Evolutionary conservation across 345 rosid species (phyloP), one percentile per base, ranked within the genome.

Genomic region (Syzygium aqueum): DNA sequence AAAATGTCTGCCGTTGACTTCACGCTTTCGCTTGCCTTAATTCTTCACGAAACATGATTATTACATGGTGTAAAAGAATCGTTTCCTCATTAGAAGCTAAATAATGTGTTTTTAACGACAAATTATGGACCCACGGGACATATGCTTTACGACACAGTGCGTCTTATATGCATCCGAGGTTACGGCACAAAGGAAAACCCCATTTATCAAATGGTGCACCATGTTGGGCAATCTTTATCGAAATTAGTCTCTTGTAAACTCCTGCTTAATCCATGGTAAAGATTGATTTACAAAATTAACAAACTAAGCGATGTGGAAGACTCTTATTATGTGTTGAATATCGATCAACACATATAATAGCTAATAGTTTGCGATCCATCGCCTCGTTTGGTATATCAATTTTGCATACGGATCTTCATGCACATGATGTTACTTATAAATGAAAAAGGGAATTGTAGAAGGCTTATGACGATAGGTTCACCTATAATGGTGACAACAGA

Each of bases 11-110:
- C 73, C 73, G 37, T 61, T 61, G 73, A 61, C 73, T 61, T n/a
- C 73, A 61, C 73, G 73, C 73, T 61, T 61, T 61, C 73, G 37
- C 73, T n/a, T 61, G 73, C 73, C 37, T n/a, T 61, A 61, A 61
- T 61, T 61, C 73, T 61, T 61, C 73, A 61, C 37, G 4, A n/a
- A 61, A 61, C 73, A 61, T 61, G 73, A 61, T 61, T n/a, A n/a
- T 61, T 61, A 61, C 73, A 61, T 14, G 37, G 37, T 61, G 73
- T 61, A n/a, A 61, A 61, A 61, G 73, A 28, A 61, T 61, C 73
- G 73, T 28, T n/a, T 61, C 73, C 73, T 33, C 73, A 61, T 61
- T 30, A 28, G 73, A n/a, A 61, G 73, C 73, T 61, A 61, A 61
- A 61, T 14, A n/a, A 61, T n/a, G 37, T 61, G 33, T 0, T n/a